Conservation (phyloP, 208 protist genomes). For the Acanthamoeba castellanii region DNA sequence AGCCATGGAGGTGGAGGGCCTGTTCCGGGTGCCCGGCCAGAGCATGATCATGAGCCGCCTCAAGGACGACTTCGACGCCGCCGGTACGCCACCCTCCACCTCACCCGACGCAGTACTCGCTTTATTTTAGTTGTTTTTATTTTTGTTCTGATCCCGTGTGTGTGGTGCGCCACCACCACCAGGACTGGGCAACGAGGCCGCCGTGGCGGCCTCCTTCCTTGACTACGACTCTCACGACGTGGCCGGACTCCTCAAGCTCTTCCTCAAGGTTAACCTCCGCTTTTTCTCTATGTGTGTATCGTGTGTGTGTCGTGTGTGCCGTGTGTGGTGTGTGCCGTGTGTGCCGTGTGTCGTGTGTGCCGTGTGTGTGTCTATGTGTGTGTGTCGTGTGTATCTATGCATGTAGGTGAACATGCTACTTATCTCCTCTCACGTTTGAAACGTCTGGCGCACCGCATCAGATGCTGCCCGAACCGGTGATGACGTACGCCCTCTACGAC, state of each 20-base stretch:
- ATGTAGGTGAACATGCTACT: too few species aligned
- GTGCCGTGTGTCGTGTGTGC: too few species aligned
- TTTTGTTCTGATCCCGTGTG: neutral
- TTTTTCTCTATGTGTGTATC: too few species aligned
- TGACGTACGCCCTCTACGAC: neutral
- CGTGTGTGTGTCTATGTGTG: too few species aligned
- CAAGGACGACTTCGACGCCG: neutral
- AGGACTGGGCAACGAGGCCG: neutral
- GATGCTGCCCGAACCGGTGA: neutral
- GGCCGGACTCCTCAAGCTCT: neutral
- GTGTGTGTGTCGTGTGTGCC: too few species aligned
- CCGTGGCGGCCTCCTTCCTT: neutral
- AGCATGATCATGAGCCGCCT: conserved; percentile 14
- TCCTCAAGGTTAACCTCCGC: neutral
- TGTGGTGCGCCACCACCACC: neutral
- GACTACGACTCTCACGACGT: neutral
- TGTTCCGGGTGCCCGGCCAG: neutral
- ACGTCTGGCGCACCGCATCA: neutral
- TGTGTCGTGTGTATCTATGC: too few species aligned
- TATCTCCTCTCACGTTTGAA: too few species aligned
- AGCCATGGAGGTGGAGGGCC: neutral
- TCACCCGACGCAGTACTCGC: too few species aligned
- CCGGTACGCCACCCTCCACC: too few species aligned
- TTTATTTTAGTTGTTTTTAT: too few species aligned
- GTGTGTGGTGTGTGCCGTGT: too few species aligned